Base-by-base conservation (phyloP, 306 rosid species). In the Vachellia pachyceras region DNA sequence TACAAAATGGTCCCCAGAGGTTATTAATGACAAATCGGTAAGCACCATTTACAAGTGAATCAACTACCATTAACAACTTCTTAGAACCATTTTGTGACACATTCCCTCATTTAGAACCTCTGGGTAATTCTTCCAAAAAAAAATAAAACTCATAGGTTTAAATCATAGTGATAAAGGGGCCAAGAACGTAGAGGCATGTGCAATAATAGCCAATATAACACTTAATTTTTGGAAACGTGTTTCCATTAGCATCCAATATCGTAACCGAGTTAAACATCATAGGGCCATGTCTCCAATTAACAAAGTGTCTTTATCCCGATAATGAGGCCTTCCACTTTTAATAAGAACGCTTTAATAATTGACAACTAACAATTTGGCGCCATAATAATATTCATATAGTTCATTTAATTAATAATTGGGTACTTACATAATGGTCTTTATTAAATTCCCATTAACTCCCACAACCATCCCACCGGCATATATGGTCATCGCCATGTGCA, bases 321-420 rank as follows among this genome's bases (percentile, higher is more conserved):
- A 88, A 83, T 83, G 84, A 85, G 41, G 49, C 80, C 80, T 23
- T 41, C 65, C 80, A 55, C 75, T 77, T 81, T 85, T 81, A 75
- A 65, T 80, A 77, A 71, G 2, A n/a, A 79, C n/a, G 77, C 75
- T 84, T 84, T 82, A 61, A 84, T 85, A 64, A 71, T 67, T 18
- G 69, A 40, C 84, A 88, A 84, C 89, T 61, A 88, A 86, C 81
- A 57, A 83, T 79, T 74, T 35, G 87, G 89, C 83, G 84, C 89
- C 77, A 77, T 75, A 54, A 77, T 75, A 54, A 77, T 75, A 54
- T 54, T 5, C 25, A 54, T 29, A n/a, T 29, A 29, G n/a, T 71
- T 80, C 69, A 82, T 83, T 77, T 65, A 40, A 79, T 55, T 75
- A 61, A 73, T 55, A 55, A 55, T 55, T 55, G 75, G 71, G 23